Percentiles rank a stretch among this genome's conserved stretches.
phyloP scores from a whole-genome alignment of 192 early-diverging fungal genomes.

The Backusella sp. region DNA sequence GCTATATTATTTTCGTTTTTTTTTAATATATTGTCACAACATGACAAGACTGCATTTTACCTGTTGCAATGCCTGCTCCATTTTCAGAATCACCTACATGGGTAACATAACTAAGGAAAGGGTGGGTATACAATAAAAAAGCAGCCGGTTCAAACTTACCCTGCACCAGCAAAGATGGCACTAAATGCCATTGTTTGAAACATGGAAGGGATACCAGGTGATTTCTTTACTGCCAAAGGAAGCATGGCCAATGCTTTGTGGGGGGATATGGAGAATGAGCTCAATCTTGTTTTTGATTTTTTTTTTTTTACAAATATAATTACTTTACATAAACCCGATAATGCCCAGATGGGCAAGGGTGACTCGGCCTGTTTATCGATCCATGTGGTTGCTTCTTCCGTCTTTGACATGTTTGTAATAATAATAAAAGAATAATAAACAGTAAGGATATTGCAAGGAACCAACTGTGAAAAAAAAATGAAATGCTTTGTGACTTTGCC shows the following conservation, averaged over 20 bases:
- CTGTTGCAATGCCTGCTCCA: slow-evolving; percentile 43
- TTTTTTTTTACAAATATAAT: background rate
- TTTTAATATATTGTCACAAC: background rate
- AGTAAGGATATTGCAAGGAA: background rate
- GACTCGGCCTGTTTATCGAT: slow-evolving; percentile 23
- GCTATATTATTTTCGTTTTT: slow-evolving; percentile 12
- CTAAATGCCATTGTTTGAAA: slow-evolving; percentile 35
- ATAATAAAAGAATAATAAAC: background rate
- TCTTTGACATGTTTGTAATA: slow-evolving; percentile 13
- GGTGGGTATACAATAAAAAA: background rate
- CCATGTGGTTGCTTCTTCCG: background rate
- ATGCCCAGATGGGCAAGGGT: slow-evolving; percentile 30
- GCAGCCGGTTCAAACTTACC: slow-evolving; percentile 9
- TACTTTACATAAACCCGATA: slow-evolving; percentile 24
- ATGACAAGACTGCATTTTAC: slow-evolving; percentile 1
- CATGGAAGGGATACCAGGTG: slow-evolving; percentile 36
- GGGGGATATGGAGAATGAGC: background rate
- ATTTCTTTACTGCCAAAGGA: slow-evolving; percentile 24
- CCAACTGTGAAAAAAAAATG: background rate
- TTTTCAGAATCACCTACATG: slow-evolving; percentile 37
- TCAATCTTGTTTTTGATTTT: background rate
- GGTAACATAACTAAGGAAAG: slow-evolving; percentile 25
- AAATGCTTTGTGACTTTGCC: background rate
- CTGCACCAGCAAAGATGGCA: slow-evolving; percentile 36
- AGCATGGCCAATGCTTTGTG: slow-evolving; percentile 23